Evolutionary conservation across 139 green algal genomes (phyloP), one percentile per base, ranked within the genome.

Genomic region (Closterium sp.): DNA sequence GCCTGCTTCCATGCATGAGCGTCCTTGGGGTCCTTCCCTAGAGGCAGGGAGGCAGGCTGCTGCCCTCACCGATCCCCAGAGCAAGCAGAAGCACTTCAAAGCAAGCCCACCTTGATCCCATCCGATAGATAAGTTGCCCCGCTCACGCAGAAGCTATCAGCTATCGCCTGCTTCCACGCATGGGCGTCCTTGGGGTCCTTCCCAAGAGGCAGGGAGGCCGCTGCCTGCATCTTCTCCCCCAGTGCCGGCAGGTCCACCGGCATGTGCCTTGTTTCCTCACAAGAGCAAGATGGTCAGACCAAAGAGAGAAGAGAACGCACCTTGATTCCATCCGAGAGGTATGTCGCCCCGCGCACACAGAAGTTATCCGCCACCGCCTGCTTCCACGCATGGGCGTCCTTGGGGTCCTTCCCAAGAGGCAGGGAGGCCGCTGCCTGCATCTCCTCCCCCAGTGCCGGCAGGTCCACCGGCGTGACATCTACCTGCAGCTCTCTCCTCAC

Each of bases 331-430:
- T 89, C 86, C 8, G 43, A 30, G 2, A 89, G 31, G 31, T 89
- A 89, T 0, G 86, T 84, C 1, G 43, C 86, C 64, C 86, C 86
- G 10, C 86, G 9, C 7, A 89, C 86, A 84, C 35, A 31, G 64
- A 89, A 89, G 28, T 89, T 30, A 32, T 89, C n/a, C 7, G 86
- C 28, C 19, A 30, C 86, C 3, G 86, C 35, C n/a, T 89, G 35
- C 43, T 43, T 89, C 86, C 86, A 89, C 43, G 35, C 43, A 32
- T 43, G 43, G 28, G n/a, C 64, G 86, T 84, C 86, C 43, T 84
- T 89, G n/a, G 86, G 43, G 5, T 30, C n/a, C 4, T n/a, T 7
- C 10, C 86, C 30, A 8, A 31, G 28, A 6, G 31, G 28, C 31
- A 89, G 31, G 5, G 38, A 66, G 10, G 38, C 38, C 38, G 16